Base-by-base conservation (phyloP, 805 yeast genomes). In the Vanderwaltozyma tropicalis region DNA sequence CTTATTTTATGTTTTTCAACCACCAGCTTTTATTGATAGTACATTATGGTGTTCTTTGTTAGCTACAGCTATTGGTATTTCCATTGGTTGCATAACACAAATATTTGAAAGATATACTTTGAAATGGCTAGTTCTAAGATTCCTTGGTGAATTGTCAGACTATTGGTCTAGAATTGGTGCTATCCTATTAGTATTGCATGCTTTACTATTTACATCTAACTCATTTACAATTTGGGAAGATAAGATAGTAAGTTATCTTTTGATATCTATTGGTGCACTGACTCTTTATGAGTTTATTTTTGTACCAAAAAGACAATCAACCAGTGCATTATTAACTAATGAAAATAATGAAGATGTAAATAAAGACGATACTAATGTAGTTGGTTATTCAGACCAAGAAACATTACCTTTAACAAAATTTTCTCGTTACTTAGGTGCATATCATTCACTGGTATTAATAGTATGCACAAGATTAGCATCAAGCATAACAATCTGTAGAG, bases 221-320 rank as follows among this genome's bases (percentile, higher is more conserved):
- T 89, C 97, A 0, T 92, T 76, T 52, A 80, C 92, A 3, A 81
- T 92, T 26, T 92, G 96, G 96, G 98, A 92, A 57, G 95, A 88
- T 49, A 73, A 69, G 47, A 74, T 83, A 56, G 70, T 80, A 10
- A 65, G 74, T 29, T 78, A 77, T 48, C 68, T 82, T 52, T 53
- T 82, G 13, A 61, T 68, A 1, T 71, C 86, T 0, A 75, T 80
- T 58, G 94, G 89, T 4, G 61, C 77, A 41, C 62, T 76, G 38
- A 72, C 82, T 18, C 55, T 76, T 31, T 59, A 52, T 41, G 64
- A 60, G 39, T 61, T 59, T 61, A 44, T 59, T 1, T 58, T 60
- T 39, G 43, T 56, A 17, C 64, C 64, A 15, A 57, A 52, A 28
- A 55, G 64, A 38, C 59, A 57, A 28, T 52, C 68, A 14, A 60